Conservation (phyloP, 805 yeast genomes). For the Spathaspora arborariae region DNA sequence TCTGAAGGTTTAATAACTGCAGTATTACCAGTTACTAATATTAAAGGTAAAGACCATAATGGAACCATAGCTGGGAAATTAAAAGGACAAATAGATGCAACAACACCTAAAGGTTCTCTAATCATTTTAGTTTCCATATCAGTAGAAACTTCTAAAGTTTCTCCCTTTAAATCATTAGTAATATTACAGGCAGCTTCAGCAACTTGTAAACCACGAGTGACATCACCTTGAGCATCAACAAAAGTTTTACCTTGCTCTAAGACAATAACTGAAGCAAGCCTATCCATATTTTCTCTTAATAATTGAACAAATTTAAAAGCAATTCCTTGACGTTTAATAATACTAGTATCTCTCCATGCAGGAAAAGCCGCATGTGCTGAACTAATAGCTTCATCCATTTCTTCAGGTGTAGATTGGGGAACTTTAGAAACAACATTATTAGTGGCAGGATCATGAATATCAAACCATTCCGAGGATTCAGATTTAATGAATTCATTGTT, state of each 20-base stretch:
- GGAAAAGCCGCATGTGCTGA: conserved; percentile 63
- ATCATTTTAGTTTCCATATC: conserved; percentile 79
- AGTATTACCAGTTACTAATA: conserved; percentile 70
- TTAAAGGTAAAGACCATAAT: conserved; percentile 61
- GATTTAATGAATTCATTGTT: conserved; percentile 50
- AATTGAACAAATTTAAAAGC: conserved; percentile 66
- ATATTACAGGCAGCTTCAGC: conserved; percentile 72
- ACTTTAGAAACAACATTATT: conserved; percentile 61
- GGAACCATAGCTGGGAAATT: conserved; percentile 86
- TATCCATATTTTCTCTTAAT: conserved; percentile 61
- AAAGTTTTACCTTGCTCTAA: conserved; percentile 65
- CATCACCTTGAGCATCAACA: conserved; percentile 71
- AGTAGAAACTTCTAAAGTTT: conserved; percentile 59
- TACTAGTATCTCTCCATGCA: conserved; percentile 49
- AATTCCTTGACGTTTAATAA: conserved; percentile 69
- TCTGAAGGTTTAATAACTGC: conserved; percentile 61
- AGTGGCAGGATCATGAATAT: conserved; percentile 75
- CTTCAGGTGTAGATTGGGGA: conserved; percentile 68
- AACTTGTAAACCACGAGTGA: conserved; percentile 71
- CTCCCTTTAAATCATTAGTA: conserved; percentile 61
- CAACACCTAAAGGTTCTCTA: conserved; percentile 71
- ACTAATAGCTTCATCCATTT: conserved; percentile 60
- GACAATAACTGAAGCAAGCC: conserved; percentile 55
- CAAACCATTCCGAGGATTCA: conserved; percentile 55
- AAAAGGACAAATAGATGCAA: conserved; percentile 76